phyloP scores from a whole-genome alignment of 2,329 filamentous ascomycete species.

The Coccinonectria pachysandricola region DNA sequence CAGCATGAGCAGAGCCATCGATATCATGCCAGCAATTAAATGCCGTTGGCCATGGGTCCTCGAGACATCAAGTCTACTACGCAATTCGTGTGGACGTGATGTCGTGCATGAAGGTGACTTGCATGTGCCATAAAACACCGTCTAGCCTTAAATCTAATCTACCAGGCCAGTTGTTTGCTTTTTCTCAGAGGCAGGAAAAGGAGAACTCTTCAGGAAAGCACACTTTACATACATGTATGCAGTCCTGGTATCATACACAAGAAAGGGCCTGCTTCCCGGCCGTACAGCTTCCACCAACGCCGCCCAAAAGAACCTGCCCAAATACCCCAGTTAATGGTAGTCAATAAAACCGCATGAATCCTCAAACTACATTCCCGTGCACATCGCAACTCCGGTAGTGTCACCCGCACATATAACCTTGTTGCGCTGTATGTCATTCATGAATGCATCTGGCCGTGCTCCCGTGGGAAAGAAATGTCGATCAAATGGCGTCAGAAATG shows the following conservation, averaged over 20 bases:
- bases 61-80: no score
- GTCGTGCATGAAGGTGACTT: no score
- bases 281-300: slow-evolving; percentile 21
- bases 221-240: no score
- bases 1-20: no score
- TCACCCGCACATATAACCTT: slow-evolving; percentile 13
- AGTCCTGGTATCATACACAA: slow-evolving; percentile 21
- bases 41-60: no score
- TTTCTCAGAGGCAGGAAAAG: no score
- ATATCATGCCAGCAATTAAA: no score
- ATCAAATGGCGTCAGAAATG: slow-evolving; percentile 17
- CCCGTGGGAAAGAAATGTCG: slow-evolving; percentile 8
- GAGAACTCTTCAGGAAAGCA: no score
- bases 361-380: slow-evolving; percentile 8
- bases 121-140: no score
- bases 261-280: slow-evolving; percentile 14
- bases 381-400: slow-evolving; percentile 13
- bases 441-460: slow-evolving; percentile 13
- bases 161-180: no score
- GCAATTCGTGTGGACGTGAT: no score
- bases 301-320: slow-evolving; percentile 18
- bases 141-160: no score
- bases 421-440: slow-evolving; percentile 13
- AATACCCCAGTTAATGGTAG: slow-evolving; percentile 17
- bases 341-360: slow-evolving; percentile 13